Conservation (phyloP, 176 grass and related monocot genomes). For the Avena eriantha region DNA sequence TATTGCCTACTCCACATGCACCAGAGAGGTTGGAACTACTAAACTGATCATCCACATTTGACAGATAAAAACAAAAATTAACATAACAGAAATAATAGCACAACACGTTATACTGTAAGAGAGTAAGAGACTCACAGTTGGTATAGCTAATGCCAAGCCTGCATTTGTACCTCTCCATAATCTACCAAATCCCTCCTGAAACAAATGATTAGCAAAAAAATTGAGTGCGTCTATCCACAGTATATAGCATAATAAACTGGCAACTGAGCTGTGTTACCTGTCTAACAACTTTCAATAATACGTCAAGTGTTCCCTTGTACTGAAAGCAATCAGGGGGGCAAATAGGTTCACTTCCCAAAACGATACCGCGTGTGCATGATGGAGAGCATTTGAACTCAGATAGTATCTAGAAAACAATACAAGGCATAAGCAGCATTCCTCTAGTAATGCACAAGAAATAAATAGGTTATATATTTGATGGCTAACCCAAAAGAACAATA, state of each 20-base stretch:
- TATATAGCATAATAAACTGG: conserved; percentile 23
- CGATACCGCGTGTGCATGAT: conserved; percentile 68
- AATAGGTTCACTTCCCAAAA: conserved; percentile 77
- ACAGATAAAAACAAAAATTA: neutral
- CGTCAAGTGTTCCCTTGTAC: conserved; percentile 92
- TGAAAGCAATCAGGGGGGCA: conserved; percentile 89
- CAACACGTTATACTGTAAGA: conserved; percentile 9
- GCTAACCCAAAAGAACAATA: neutral
- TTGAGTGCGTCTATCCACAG: neutral
- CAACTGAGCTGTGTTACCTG: conserved; percentile 51
- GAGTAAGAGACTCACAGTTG: conserved; percentile 64
- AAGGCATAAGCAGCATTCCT: conserved; percentile 32
- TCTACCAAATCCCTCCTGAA: conserved; percentile 88
- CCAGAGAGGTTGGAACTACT: conserved; percentile 10
- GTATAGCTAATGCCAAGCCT: conserved; percentile 92
- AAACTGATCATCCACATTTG: neutral
- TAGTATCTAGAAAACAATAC: conserved; percentile 59
- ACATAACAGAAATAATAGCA: neutral
- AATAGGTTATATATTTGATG: conserved; percentile 5
- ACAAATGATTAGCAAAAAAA: conserved; percentile 25
- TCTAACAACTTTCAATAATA: conserved; percentile 94
- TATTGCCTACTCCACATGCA: conserved; percentile 15
- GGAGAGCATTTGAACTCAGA: conserved; percentile 89
- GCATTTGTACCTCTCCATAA: conserved; percentile 98
- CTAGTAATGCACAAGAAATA: conserved; percentile 21